A percentile compares a stretch with the other conserved stretches of the same genome.
These are phyloP conservation scores for Penicillium nordicum DNA, from an alignment of 2,329 filamentous ascomycete species.

Conservation along the genomic window DNA sequence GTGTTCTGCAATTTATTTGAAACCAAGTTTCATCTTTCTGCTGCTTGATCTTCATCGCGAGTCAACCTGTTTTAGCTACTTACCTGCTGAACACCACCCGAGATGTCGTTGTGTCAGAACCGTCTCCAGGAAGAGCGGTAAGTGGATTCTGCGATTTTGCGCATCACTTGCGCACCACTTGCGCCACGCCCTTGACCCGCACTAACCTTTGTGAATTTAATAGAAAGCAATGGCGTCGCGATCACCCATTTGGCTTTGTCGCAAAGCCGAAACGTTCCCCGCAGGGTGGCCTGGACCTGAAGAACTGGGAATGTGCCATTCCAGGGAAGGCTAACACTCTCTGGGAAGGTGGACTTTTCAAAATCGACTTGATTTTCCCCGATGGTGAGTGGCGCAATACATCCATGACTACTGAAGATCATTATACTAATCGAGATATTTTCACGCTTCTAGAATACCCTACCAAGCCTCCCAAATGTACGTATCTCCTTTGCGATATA, in stretches of 20 bases:
- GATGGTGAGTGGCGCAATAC: conserved; percentile 63
- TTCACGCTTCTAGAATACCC: conserved; percentile 70
- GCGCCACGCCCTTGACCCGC: background rate
- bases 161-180: background rate
- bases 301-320: conserved; percentile 94
- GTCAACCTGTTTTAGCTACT: background rate
- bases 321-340: conserved; percentile 95
- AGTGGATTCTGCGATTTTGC: background rate
- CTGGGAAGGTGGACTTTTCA: conserved; percentile 97
- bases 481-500: conserved; percentile 34
- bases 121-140: conserved; percentile 84
- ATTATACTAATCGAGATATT: conserved; percentile 11
- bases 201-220: conserved; percentile 14
- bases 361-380: conserved; percentile 86
- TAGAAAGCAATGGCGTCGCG: conserved; percentile 94
- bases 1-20: background rate
- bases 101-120: conserved; percentile 85
- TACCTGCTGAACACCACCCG: conserved; percentile 10
- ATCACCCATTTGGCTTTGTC: conserved; percentile 97
- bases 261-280: conserved; percentile 79
- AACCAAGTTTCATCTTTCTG: background rate
- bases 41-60: background rate
- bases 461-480: conserved; percentile 98
- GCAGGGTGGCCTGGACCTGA: conserved; percentile 81
- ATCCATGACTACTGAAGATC: conserved; percentile 9